Evolutionary conservation across 176 grass and related monocot genomes (phyloP), one percentile per base, ranked within the genome.

Genomic region (Triticum aestivum): DNA sequence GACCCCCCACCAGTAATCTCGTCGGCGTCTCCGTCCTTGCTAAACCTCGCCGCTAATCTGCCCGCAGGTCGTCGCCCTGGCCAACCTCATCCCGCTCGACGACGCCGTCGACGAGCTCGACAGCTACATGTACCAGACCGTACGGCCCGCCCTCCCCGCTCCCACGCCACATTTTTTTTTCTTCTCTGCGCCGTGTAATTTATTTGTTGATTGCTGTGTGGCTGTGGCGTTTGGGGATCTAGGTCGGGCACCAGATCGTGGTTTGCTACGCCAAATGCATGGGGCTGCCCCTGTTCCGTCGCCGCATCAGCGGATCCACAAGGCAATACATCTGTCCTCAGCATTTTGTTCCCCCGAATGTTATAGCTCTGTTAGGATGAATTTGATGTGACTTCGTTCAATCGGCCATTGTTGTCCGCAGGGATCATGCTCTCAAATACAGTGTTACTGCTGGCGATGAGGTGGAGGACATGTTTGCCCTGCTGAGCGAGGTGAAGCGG

Each of bases 51-150:
- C 41, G 29, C 21, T 32, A 1, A 1, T 14, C 41, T 73, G 10
- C 70, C 70, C 10, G 71, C 79, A 98, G 96, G 77, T 98, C 45
- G 93, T 96, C 20, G 96, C 93, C 1, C 81, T 96, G 84, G 96
- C 93, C 20, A 98, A 98, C 84, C 87, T 98, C 65, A 77, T 91
- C 37, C 96, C 93, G 20, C n/a, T 94, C 5, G 93, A 98, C 78
- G 90, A 96, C 80, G 75, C 88, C 33, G 82, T 98, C 37, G 93
- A 98, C 73, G 93, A 98, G 86, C 88, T 98, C 30, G 93, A 98
- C 61, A 98, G 96, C 93, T 98, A 98, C 90, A 98, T 98, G 96
- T 98, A 98, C 88, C 96, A 98, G 89, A 98, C 93, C 34, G 96
- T 98, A 86, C 77, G 88, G 34, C 10, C 21, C 33, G 18, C 9